Percentiles rank a stretch among this genome's conserved stretches.
Evolutionary conservation across 495 filamentous ascomycete genomes (phyloP).

Genomic region (Lophium mytilinum): DNA sequence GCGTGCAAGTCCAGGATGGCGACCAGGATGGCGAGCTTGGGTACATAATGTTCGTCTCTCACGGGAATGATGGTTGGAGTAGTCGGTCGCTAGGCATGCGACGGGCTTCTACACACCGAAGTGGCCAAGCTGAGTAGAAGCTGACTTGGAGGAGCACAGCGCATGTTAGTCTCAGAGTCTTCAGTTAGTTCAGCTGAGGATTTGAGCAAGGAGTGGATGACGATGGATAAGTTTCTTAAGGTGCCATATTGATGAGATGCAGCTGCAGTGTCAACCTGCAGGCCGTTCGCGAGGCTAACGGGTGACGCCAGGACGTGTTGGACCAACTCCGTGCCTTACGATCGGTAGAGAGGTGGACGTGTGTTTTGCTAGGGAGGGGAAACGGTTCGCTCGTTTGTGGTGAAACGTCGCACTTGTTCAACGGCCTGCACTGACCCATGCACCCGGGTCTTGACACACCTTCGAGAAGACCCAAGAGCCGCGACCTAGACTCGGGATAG

Average conservation of each 20-base stretch:
- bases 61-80: not conserved
- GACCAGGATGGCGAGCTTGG: not conserved
- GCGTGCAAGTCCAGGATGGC: not conserved
- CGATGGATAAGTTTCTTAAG: no score
- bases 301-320: not conserved
- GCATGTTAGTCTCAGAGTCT: no score
- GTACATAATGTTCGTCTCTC: not conserved
- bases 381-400: not conserved
- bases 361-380: not conserved
- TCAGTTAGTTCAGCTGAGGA: no score
- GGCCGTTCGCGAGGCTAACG: not conserved
- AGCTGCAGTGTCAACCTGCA: not conserved
- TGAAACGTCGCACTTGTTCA: constrained; percentile 1
- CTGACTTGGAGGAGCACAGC: not conserved
- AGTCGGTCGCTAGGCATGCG: not conserved
- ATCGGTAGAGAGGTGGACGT: not conserved
- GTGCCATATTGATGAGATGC: not conserved
- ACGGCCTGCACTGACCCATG: not conserved
- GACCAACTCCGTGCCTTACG: not conserved
- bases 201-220: no score
- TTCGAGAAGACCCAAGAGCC: not conserved
- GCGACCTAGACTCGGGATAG: not conserved
- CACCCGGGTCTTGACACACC: not conserved
- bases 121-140: not conserved
- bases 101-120: not conserved